These are phyloP conservation scores for Benincasa hispida DNA, from an alignment of 306 rosid species.

Conservation along the genomic window DNA sequence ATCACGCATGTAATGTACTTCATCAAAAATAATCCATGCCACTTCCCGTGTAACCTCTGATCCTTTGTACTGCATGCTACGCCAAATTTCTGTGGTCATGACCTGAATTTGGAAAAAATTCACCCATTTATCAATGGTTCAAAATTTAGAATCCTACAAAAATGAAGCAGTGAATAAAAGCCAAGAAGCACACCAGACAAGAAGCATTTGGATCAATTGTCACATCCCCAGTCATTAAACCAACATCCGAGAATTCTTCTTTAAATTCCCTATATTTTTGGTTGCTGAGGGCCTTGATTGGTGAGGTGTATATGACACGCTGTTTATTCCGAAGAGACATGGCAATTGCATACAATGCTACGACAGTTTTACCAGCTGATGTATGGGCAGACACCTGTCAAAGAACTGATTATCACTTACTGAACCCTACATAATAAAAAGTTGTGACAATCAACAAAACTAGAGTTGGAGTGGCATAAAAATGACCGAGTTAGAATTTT, in stretches of 20 bases:
- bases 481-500: not conserved
- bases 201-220: conserved; percentile 89
- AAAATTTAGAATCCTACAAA: not conserved
- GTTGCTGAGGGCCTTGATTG: conserved; percentile 92
- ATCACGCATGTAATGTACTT: conserved; percentile 97
- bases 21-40: conserved; percentile 92
- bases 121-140: not conserved
- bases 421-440: not conserved
- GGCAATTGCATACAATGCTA: conserved; percentile 86
- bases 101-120: conserved; percentile 36
- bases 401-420: not conserved
- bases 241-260: conserved; percentile 90
- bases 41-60: conserved; percentile 84
- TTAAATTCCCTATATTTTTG: conserved; percentile 89
- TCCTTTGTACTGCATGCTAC: conserved; percentile 97
- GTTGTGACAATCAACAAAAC: not conserved
- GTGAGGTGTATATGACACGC: conserved; percentile 87
- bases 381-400: conserved; percentile 94
- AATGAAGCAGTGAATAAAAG: not conserved
- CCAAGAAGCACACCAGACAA: conserved; percentile 43
- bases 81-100: conserved; percentile 97
- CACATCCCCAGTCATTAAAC: conserved; percentile 95
- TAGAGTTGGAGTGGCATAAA: not conserved
- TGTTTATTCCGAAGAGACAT: conserved; percentile 73
- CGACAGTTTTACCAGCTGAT: conserved; percentile 92